Base-by-base conservation (phyloP, 2,329 filamentous ascomycete species). In the Ceratocystis ficicola region DNA sequence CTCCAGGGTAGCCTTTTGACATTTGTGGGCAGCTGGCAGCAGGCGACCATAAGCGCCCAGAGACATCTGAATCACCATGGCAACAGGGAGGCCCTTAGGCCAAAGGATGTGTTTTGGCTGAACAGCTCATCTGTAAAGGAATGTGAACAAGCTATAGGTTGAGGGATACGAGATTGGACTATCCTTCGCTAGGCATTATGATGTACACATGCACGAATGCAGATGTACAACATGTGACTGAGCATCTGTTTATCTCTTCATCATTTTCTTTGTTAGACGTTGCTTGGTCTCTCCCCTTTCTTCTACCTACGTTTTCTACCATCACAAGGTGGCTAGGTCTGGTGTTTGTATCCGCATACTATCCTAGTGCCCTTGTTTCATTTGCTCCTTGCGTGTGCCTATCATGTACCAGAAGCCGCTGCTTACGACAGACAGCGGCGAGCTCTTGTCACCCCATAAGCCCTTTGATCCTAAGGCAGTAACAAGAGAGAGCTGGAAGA, bases 391-490 rank as follows among this genome's bases (percentile, higher is more conserved):
- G 36, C 2, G 12, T 41, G 10, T 36, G 36, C 22, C 55, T n/a
- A 59, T 36, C 44, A 65, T 64, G 50, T 59, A 65, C 30, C 25
- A 60, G 17, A 67, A 66, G 57, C 66, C 66, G 20, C 50, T 68
- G 22, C 64, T 68, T 25, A 65, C 60, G 5, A 32, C 61, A 10
- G 67, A 68, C 22, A 28, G 36, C 3, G 67, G 67, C 25, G 64
- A 50, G 46, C 64, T 50, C 50, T 36, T 68, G 70, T 81, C 81
- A 69, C 81, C 77, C 73, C 77, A 74, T 74, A 77, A 72, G 72
- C 77, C 74, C n/a, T 95, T 95, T 75, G 91, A 96, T 72, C 92
- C 93, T 62, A 95, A 92, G 75, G 88, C 89, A 68, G 82, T 91
- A 62, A 92, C 90, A 25, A 83, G 90, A 73, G 88, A 89, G 69